Conservation (phyloP, 108 stramenopile species). For the Fistulifera solaris region DNA sequence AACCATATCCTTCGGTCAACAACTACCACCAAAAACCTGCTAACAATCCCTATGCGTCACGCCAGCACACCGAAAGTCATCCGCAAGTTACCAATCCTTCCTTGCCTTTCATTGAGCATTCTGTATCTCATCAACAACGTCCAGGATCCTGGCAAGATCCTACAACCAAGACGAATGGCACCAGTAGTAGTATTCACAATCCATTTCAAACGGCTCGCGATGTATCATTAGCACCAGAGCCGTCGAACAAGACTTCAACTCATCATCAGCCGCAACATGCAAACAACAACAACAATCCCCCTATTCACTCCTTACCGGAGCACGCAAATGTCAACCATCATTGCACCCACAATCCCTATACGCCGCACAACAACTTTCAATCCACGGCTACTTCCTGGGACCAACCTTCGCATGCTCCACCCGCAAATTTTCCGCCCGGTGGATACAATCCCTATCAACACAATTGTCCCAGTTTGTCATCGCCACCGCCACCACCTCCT, state of each 20-base stretch:
- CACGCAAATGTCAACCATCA: conserved; percentile 4
- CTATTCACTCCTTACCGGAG: not conserved
- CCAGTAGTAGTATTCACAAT: conserved; percentile 29
- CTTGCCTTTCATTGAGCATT: not conserved
- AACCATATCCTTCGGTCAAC: not conserved
- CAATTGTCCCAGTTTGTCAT: conserved; percentile 1
- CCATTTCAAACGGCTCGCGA: conserved; percentile 65
- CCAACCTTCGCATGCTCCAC: not conserved
- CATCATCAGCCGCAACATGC: too few relatives aligned
- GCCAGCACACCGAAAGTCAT: not conserved
- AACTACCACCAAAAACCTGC: conserved; percentile 3
- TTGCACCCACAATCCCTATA: conserved; percentile 3
- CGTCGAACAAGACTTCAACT: not conserved
- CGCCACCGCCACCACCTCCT: conserved; percentile 9
- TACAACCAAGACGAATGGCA: conserved; percentile 13
- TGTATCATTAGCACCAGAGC: conserved; percentile 8
- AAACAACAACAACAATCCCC: not conserved
- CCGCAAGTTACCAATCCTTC: conserved; percentile 5
- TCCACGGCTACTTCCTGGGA: not conserved
- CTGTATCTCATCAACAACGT: not conserved
- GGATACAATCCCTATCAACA: conserved; percentile 17
- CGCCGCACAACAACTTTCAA: conserved; percentile 1
- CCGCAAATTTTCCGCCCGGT: not conserved
- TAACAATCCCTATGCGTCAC: not conserved
- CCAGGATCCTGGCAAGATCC: not conserved